These are phyloP conservation scores for Coleophoma crateriformis DNA, from an alignment of 2,329 filamentous ascomycete species.

Conservation along the genomic window DNA sequence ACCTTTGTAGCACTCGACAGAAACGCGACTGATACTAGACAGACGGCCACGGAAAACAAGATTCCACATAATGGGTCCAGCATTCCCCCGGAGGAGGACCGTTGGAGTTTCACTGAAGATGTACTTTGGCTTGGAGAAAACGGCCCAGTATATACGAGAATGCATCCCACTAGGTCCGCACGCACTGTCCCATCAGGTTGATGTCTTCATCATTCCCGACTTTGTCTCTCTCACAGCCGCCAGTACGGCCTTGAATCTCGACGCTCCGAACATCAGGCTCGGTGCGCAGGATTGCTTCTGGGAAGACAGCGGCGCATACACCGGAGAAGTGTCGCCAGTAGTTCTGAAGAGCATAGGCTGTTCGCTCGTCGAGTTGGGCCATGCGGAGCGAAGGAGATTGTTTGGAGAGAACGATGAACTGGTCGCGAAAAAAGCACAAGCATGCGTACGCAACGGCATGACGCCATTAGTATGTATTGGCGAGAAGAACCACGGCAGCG, in stretches of 20 bases:
- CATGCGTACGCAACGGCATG: constrained; percentile 63
- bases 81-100: constrained; percentile 48
- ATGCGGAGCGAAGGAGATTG: constrained; percentile 69
- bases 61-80: constrained; percentile 10
- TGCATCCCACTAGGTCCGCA: constrained; percentile 37
- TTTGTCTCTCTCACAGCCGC: constrained; percentile 61
- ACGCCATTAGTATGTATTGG: constrained; percentile 77
- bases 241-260: constrained; percentile 39
- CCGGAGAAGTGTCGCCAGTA: constrained; percentile 69
- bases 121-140: constrained; percentile 68
- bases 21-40: too few relatives aligned
- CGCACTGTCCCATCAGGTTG: constrained; percentile 43
- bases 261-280: constrained; percentile 45
- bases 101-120: constrained; percentile 74
- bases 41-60: too few relatives aligned
- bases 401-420: constrained; percentile 70
- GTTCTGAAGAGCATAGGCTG: constrained; percentile 64
- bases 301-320: constrained; percentile 68
- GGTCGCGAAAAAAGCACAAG: constrained; percentile 64
- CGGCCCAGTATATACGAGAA: constrained; percentile 49
- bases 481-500: constrained; percentile 49
- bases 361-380: constrained; percentile 70
- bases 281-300: constrained; percentile 74
- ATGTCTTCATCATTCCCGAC: constrained; percentile 75
- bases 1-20: too few relatives aligned